Evolutionary conservation across 345 rosid genomes (phyloP), one percentile per base, ranked within the genome.

Genomic region (Acer yangbiense): DNA sequence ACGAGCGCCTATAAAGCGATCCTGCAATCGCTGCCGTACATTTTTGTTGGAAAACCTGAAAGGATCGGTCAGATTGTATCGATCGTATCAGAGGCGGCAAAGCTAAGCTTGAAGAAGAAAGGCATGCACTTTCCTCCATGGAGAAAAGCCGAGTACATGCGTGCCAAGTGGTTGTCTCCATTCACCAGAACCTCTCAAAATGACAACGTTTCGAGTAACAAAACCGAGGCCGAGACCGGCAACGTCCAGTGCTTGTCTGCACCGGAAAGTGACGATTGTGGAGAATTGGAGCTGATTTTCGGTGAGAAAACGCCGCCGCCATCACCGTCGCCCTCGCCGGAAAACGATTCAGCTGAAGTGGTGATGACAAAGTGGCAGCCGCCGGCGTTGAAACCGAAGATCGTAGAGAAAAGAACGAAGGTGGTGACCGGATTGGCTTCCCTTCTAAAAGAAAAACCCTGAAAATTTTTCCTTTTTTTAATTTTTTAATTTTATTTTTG

Each of bases 91-190:
- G 98, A 94, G 80, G 99, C 97, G 16, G 99, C 93, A 6, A 90
- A 85, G 77, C 95, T 84, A 77, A 96, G 98, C 81, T 80, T 96
- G 82, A 94, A 87, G 89, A 96, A 91, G 91, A 96, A 89, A 85
- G 97, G 95, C 7, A 94, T 96, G 97, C 95, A 87, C 82, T 76
- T 92, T 1, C 95, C 98, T 65, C 99, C 98, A 0, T 96, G 99
- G 99, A 88, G 99, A 71, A 94, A 92, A 83, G 87, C 88, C 1
- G 98, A 92, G 82, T 96, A 96, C 81, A 87, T 91, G 88, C 77
- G 89, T 63, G 95, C 99, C 65, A 96, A 94, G 77, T 96, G 98
- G 99, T 81, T 92, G 13, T 91, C 97, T 25, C 83, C 93, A 43
- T 83, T 89, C 82, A 76, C 84, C 17, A 83, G 92, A 85, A 73